Evolutionary conservation across 2,329 filamentous ascomycete species (phyloP).

Genomic region (Ophidiomyces ophidiicola): DNA sequence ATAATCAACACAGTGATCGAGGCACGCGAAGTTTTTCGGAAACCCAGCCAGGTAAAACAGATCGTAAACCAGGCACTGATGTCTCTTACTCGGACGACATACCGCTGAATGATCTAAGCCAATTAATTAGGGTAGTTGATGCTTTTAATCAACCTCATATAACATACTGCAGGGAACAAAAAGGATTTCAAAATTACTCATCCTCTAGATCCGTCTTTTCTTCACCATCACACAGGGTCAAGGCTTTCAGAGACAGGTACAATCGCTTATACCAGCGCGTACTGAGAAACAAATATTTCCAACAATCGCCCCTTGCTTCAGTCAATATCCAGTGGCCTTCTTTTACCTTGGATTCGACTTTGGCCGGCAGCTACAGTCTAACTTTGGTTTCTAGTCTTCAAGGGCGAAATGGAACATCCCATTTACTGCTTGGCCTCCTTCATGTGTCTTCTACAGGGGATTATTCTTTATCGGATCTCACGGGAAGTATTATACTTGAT

Average conservation of each 20-base stretch:
- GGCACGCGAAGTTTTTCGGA: not conserved
- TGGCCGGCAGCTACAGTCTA: conserved; percentile 59
- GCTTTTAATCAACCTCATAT: conserved; percentile 69
- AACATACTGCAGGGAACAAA: conserved; percentile 49
- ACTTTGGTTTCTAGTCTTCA: conserved; percentile 68
- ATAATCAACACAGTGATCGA: not conserved
- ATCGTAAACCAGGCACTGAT: not conserved
- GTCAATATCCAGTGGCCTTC: conserved; percentile 46
- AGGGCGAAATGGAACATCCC: conserved; percentile 69
- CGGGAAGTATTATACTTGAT: conserved; percentile 76
- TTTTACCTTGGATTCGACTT: conserved; percentile 40
- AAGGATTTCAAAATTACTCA: conserved; percentile 70
- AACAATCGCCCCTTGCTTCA: conserved; percentile 44
- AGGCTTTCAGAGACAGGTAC: conserved; percentile 78
- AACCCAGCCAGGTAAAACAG: not conserved
- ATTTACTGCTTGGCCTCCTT: conserved; percentile 77
- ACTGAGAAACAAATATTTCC: conserved; percentile 85
- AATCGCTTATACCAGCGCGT: conserved; percentile 86
- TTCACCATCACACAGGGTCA: conserved; percentile 65
- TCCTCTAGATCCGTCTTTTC: conserved; percentile 62
- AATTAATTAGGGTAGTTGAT: conserved; percentile 71
- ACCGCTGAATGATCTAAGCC: conserved; percentile 46
- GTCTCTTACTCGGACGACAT: not conserved
- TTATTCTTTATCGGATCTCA: conserved; percentile 72
- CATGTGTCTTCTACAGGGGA: conserved; percentile 68